phyloP scores from a whole-genome alignment of 139 green algal species.

The Trebouxia sp. region DNA sequence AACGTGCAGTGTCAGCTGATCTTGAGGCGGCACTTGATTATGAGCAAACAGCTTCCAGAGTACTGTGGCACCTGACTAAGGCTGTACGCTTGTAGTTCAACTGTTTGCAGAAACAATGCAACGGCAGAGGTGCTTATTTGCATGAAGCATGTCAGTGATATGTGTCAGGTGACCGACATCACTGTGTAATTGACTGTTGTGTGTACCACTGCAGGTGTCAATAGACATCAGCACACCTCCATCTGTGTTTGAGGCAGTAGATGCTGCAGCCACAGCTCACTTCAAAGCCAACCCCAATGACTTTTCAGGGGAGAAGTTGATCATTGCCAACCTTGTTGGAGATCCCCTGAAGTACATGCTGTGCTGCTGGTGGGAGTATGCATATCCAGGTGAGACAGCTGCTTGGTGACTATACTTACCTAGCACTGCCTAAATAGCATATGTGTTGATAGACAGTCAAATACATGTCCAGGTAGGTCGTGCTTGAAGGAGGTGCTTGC shows the following conservation, averaged over 20 bases:
- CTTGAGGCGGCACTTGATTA: too few relatives aligned
- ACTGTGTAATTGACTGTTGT: neutral
- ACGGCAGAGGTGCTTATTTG: too few relatives aligned
- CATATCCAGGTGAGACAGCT: slow-evolving; percentile 18
- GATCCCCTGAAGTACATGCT: slow-evolving; percentile 40
- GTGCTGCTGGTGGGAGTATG: slow-evolving; percentile 37
- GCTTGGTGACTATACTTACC: neutral
- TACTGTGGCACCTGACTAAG: too few relatives aligned
- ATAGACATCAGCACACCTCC: slow-evolving; percentile 37
- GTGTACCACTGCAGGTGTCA: slow-evolving; percentile 31
- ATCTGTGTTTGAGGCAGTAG: slow-evolving; percentile 31
- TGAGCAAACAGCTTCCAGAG: too few relatives aligned
- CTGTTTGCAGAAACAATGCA: too few relatives aligned
- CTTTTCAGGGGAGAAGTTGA: slow-evolving; percentile 32
- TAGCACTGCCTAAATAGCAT: neutral
- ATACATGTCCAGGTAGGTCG: neutral
- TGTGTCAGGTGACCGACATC: too few relatives aligned
- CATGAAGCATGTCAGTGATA: too few relatives aligned
- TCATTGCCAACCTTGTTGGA: slow-evolving; percentile 30
- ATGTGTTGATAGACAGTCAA: neutral
- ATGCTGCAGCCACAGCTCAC: slow-evolving; percentile 17
- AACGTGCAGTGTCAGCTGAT: too few relatives aligned
- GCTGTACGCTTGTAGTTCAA: too few relatives aligned
- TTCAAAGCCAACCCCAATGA: slow-evolving; percentile 31
- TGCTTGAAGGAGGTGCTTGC: too few relatives aligned